Evolutionary conservation across 257 asterid species (phyloP).

Genomic region (Fraxinus pennsylvanica): DNA sequence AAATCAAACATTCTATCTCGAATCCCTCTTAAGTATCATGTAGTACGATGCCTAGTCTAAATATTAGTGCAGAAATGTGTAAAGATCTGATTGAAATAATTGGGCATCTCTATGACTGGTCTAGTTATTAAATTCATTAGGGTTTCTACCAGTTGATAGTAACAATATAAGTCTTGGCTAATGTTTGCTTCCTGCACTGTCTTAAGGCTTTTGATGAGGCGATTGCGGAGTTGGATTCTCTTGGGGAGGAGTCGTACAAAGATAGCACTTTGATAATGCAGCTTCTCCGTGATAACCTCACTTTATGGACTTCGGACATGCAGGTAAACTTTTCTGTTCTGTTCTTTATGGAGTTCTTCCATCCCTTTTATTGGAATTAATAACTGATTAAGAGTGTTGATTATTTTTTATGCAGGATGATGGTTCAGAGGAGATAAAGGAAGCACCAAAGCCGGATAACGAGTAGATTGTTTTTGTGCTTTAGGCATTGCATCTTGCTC

Average conservation of each 20-base stretch:
- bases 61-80: neutral
- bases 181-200: neutral
- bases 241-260: slow-evolving; percentile 14
- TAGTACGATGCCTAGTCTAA: neutral
- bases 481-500: neutral
- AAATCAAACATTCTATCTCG: neutral
- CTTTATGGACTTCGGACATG: slow-evolving; percentile 10
- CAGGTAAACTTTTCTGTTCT: neutral
- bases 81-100: neutral
- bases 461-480: neutral
- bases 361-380: neutral
- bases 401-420: neutral
- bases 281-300: slow-evolving; percentile 12
- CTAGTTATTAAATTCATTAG: neutral
- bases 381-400: no score
- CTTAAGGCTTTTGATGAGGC: slow-evolving; percentile 11
- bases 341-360: neutral
- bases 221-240: slow-evolving; percentile 9
- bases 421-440: neutral
- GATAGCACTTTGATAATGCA: slow-evolving; percentile 2
- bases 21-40: neutral
- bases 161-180: neutral
- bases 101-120: neutral
- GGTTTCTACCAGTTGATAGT: neutral
- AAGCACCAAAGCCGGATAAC: slow-evolving; percentile 4